A percentile compares a stretch with the other conserved stretches of the same genome.
phyloP scores from a whole-genome alignment of 139 green algal genomes.

The Volvox reticuliferus region DNA sequence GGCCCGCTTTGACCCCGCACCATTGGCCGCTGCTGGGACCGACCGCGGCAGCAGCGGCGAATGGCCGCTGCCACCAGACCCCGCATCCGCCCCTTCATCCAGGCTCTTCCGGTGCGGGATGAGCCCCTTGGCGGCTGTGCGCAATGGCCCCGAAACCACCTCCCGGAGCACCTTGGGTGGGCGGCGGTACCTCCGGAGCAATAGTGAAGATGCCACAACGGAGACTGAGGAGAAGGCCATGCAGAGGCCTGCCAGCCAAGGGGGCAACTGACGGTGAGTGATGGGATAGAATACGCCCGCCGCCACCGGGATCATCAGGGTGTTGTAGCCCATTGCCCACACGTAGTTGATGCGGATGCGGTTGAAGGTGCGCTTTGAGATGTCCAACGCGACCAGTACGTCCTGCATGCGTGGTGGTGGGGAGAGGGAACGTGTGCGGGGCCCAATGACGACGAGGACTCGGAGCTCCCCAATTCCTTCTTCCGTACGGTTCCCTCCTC shows the following conservation, averaged over 20 bases:
- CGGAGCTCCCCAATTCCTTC: too few species aligned
- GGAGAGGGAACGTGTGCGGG: neutral
- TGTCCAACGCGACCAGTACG: conserved; percentile 91
- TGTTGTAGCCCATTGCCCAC: conserved; percentile 97
- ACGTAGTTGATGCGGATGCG: conserved; percentile 95
- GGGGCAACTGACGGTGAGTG: conserved; percentile 85
- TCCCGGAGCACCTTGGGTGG: conserved; percentile 59
- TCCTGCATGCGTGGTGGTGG: conserved; percentile 52
- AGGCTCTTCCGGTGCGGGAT: neutral
- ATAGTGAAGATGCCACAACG: conserved; percentile 88
- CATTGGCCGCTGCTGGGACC: too few species aligned
- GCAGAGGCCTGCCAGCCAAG: conserved; percentile 91
- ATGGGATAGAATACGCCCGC: conserved; percentile 83
- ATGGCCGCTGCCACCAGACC: neutral
- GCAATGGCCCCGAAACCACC: neutral
- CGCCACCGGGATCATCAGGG: conserved; percentile 84
- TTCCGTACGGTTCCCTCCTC: too few species aligned
- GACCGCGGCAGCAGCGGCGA: neutral
- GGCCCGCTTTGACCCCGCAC: too few species aligned
- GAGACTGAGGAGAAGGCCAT: conserved; percentile 94
- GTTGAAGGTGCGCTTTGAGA: conserved; percentile 86
- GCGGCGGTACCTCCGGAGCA: conserved; percentile 84
- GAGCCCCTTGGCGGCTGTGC: too few species aligned
- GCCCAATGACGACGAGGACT: too few species aligned
- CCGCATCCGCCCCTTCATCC: neutral